A percentile compares a stretch with the other conserved stretches of the same genome.
Conservation (phyloP, 2,329 filamentous ascomycete genomes). For the Xylaria hypoxylon region DNA sequence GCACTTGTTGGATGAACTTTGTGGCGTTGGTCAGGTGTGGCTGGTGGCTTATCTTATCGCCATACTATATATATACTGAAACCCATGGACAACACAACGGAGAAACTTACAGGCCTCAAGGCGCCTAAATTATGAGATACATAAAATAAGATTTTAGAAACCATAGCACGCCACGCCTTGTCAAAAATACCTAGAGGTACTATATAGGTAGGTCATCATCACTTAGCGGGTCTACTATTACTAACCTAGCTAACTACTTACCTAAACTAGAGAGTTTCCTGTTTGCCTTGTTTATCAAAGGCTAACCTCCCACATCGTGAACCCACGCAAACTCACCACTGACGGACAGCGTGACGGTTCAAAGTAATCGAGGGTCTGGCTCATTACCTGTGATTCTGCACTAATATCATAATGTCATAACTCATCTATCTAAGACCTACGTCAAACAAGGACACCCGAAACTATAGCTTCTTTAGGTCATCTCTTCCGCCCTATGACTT, state of each 20-base stretch:
- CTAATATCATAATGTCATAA: background rate
- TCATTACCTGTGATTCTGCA: too few relatives aligned
- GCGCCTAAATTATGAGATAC: background rate
- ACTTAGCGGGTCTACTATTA: too few relatives aligned
- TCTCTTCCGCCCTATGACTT: too few relatives aligned
- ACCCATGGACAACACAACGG: too few relatives aligned
- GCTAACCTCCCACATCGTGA: too few relatives aligned
- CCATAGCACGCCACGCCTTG: background rate
- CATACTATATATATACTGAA: background rate
- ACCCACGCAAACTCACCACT: too few relatives aligned
- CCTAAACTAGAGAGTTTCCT: too few relatives aligned
- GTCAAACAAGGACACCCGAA: background rate
- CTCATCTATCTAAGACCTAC: background rate
- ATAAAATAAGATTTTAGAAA: background rate
- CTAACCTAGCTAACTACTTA: too few relatives aligned
- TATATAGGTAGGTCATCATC: background rate
- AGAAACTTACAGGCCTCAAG: too few relatives aligned
- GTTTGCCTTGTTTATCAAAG: too few relatives aligned
- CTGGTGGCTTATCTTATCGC: conserved; percentile 6
- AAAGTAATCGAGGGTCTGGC: background rate
- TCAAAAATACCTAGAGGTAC: background rate
- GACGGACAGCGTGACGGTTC: background rate
- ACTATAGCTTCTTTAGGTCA: too few relatives aligned
- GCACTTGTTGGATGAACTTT: background rate
- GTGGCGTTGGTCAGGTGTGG: conserved; percentile 13